These are phyloP conservation scores for Wickerhamiella cacticola DNA, from an alignment of 805 yeast species.

Conservation along the genomic window DNA sequence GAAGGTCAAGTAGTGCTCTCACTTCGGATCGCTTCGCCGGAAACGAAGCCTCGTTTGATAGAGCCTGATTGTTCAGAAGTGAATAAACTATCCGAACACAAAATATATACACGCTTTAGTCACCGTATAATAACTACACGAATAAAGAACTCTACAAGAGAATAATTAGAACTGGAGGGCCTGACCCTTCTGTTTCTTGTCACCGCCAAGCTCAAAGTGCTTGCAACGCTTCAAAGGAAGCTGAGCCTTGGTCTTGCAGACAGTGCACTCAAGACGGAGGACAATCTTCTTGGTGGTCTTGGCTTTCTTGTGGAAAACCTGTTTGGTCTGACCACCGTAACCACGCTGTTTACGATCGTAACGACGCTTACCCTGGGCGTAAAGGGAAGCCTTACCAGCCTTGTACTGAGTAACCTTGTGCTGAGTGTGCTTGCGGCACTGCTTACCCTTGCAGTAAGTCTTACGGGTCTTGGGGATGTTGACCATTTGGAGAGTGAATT, in stretches of 20 bases:
- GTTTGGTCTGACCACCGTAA: constrained; percentile 99
- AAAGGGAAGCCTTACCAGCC: constrained; percentile 99
- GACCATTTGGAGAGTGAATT: constrained; percentile 40
- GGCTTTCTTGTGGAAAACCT: constrained; percentile 99
- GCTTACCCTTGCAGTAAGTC: constrained; percentile 99
- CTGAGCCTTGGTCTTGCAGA: constrained; percentile 98
- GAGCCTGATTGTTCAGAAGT: no score
- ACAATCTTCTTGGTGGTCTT: constrained; percentile 99
- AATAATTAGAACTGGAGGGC: constrained; percentile 88
- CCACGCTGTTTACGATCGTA: constrained; percentile 99
- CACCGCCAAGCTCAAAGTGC: constrained; percentile 99
- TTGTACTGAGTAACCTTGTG: constrained; percentile 99
- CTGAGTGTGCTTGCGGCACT: constrained; percentile 98
- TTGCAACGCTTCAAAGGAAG: constrained; percentile 97
- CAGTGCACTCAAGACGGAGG: constrained; percentile 96
- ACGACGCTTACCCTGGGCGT: constrained; percentile 99
- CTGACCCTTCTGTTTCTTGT: constrained; percentile 99
- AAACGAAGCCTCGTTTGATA: no score
- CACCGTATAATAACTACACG: constrained; percentile 3
- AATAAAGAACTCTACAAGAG: constrained; percentile 3
- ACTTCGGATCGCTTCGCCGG: no score
- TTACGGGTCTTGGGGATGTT: constrained; percentile 99
- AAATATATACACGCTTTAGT: neutral
- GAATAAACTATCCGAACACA: no score
- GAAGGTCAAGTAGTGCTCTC: no score